These are phyloP conservation scores for Ministeria vibrans DNA, from an alignment of 78 protist genomes.

Conservation along the genomic window DNA sequence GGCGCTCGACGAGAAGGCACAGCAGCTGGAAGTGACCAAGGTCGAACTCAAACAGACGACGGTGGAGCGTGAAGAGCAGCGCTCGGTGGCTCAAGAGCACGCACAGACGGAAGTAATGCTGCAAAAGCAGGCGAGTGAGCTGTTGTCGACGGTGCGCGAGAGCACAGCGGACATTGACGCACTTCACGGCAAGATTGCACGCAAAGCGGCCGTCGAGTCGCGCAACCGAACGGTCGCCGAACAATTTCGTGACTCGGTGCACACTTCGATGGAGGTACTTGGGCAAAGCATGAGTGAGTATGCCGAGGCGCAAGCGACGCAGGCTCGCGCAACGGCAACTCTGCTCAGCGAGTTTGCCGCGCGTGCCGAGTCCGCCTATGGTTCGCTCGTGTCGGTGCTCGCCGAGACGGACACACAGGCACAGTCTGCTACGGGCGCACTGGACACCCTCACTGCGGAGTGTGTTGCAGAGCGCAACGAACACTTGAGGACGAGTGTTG, in stretches of 20 bases:
- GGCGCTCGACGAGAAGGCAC: not conserved
- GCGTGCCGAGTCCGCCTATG: no score
- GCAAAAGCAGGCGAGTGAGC: not conserved
- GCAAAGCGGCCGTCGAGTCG: slow-evolving; percentile 10
- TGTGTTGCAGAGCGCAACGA: no score
- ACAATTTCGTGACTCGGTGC: not conserved
- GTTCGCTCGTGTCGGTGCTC: no score
- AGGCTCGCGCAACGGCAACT: no score
- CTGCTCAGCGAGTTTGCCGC: no score
- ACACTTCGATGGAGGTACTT: not conserved
- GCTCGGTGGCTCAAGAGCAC: not conserved
- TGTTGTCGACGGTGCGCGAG: not conserved
- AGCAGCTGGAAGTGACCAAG: not conserved
- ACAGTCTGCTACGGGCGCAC: no score
- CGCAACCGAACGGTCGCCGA: not conserved
- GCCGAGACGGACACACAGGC: no score
- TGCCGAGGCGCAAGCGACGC: no score
- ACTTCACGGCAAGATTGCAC: not conserved
- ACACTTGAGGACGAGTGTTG: no score
- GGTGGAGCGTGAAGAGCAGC: not conserved
- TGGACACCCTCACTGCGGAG: no score
- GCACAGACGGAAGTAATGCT: not conserved
- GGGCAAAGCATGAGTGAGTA: no score
- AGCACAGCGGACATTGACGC: not conserved
- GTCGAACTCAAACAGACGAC: not conserved